phyloP scores from a whole-genome alignment of 2,329 filamentous ascomycete genomes.

The Botrytis elliptica region DNA sequence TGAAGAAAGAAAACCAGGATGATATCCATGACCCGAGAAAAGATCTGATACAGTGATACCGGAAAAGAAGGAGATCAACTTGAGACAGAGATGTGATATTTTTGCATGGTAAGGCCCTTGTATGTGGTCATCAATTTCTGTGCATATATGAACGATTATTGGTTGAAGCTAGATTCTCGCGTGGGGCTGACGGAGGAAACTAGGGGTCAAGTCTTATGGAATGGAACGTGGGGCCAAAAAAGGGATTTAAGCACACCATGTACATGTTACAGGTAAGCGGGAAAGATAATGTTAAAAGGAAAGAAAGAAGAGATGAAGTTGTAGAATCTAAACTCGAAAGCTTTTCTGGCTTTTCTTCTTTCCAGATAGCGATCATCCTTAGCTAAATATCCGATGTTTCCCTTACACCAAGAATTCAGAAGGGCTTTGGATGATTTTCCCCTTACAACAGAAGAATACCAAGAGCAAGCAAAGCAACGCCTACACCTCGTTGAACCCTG shows the following conservation, averaged over 20 bases:
- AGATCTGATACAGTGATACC: conserved; percentile 10
- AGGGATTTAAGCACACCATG: not conserved
- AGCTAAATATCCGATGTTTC: not conserved
- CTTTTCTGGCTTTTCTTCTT: not conserved
- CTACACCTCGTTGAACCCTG: not conserved
- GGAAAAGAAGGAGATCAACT: conserved; percentile 10
- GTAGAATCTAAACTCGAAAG: not conserved
- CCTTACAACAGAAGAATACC: not conserved
- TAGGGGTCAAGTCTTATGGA: conserved; percentile 9
- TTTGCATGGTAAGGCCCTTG: conserved; percentile 10
- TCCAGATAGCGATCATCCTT: not conserved
- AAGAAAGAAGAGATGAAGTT: not conserved
- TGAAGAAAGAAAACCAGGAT: not conserved
- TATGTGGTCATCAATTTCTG: conserved; percentile 8
- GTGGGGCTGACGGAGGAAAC: not conserved
- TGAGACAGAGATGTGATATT: conserved; percentile 9
- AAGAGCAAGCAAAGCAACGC: not conserved
- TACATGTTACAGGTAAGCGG: not conserved
- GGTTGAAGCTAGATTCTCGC: not conserved
- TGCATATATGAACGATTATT: not conserved
- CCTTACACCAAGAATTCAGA: not conserved
- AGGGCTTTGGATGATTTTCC: not conserved
- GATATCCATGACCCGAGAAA: not conserved
- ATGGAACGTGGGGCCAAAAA: conserved; percentile 1
- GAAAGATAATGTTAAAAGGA: not conserved